Percentiles rank a stretch among this genome's conserved stretches.
Evolutionary conservation across 2,329 filamentous ascomycete genomes (phyloP).

Genomic region (Albophoma yamanashiensis): DNA sequence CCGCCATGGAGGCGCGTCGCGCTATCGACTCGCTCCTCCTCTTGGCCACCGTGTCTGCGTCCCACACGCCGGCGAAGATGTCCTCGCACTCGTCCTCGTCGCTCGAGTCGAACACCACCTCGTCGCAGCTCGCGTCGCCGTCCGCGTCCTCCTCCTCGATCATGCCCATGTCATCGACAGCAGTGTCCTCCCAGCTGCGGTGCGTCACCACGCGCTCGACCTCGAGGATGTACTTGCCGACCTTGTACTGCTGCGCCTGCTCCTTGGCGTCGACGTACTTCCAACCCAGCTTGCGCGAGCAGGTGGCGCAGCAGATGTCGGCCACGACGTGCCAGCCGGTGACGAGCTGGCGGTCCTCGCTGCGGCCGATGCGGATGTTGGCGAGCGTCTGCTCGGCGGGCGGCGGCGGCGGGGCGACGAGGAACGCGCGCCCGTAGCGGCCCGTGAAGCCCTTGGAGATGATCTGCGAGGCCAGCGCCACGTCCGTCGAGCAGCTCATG

Average conservation of each 20-base stretch:
- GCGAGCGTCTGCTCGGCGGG: constrained; percentile 24
- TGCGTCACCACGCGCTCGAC: constrained; percentile 43
- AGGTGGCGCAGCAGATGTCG: constrained; percentile 49
- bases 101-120: constrained; percentile 48
- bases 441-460: constrained; percentile 58
- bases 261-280: constrained; percentile 57
- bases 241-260: constrained; percentile 51
- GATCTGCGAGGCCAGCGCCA: constrained; percentile 51
- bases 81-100: constrained; percentile 60
- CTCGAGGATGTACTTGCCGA: constrained; percentile 59
- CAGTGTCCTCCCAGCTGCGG: constrained; percentile 37
- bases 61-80: constrained; percentile 52
- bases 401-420: constrained; percentile 35
- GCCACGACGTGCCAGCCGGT: constrained; percentile 55
- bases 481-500: constrained; percentile 44
- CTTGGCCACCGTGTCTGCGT: constrained; percentile 38
- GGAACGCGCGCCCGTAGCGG: constrained; percentile 52
- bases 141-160: constrained; percentile 4
- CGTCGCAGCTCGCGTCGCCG: constrained; percentile 10
- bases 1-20: constrained; percentile 5
- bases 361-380: constrained; percentile 44
- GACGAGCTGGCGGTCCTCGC: constrained; percentile 45
- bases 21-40: constrained; percentile 29
- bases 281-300: constrained; percentile 50
- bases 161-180: constrained; percentile 4